Percentiles rank a stretch among this genome's conserved stretches.
These are phyloP conservation scores for Aspergillus sp. DNA, from an alignment of 2,329 filamentous ascomycete genomes.

Conservation along the genomic window DNA sequence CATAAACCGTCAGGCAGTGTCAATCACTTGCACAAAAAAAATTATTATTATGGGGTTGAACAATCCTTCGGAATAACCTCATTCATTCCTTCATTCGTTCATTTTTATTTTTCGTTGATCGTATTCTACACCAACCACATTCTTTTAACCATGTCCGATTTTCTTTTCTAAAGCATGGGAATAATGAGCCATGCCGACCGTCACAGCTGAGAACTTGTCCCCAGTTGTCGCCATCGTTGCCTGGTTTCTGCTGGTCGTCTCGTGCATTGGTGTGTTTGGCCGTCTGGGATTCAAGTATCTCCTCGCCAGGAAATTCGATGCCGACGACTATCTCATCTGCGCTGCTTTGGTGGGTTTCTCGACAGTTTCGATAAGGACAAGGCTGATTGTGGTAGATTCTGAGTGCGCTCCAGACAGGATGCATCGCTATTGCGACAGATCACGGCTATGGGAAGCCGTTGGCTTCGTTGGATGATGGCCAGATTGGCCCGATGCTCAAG, in stretches of 20 bases:
- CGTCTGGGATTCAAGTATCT: conserved; percentile 20
- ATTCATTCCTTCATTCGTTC: too few relatives aligned
- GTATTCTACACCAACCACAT: too few relatives aligned
- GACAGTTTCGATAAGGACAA: not conserved
- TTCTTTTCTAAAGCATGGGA: too few relatives aligned
- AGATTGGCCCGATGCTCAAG: conserved; percentile 14
- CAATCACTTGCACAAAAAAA: too few relatives aligned
- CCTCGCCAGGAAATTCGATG: conserved; percentile 16
- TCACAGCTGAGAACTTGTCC: conserved; percentile 27
- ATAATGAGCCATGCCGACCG: conserved; percentile 34
- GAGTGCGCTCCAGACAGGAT: too few relatives aligned
- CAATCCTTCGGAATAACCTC: too few relatives aligned
- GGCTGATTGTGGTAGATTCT: not conserved
- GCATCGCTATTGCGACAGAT: conserved; percentile 14
- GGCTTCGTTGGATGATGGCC: conserved; percentile 2
- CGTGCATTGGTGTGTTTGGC: conserved; percentile 17
- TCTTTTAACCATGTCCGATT: too few relatives aligned
- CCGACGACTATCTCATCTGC: conserved; percentile 18
- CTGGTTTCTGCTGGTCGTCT: conserved; percentile 23
- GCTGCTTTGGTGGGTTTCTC: conserved; percentile 13
- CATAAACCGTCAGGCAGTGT: too few relatives aligned
- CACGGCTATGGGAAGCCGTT: conserved; percentile 19
- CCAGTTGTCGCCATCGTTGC: conserved; percentile 20
- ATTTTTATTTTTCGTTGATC: too few relatives aligned
- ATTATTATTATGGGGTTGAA: too few relatives aligned